phyloP scores from a whole-genome alignment of 139 green algal genomes.

The Chlorella vulgaris region DNA sequence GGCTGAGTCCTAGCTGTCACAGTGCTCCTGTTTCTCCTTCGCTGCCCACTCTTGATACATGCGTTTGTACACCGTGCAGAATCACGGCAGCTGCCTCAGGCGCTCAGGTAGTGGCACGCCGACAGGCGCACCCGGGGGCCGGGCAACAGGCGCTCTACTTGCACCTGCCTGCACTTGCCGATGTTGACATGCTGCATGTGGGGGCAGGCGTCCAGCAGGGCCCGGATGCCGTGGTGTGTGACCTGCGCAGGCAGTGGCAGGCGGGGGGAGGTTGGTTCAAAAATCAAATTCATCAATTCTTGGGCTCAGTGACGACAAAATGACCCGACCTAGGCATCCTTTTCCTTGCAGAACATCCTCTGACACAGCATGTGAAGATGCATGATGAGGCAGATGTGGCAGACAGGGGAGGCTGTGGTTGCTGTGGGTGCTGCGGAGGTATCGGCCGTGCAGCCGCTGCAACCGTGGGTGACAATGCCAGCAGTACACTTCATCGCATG shows the following conservation, averaged over 20 bases:
- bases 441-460: too few species aligned
- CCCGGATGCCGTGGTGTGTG: background rate
- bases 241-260: background rate
- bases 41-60: background rate
- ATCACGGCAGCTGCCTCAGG: background rate
- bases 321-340: too few species aligned
- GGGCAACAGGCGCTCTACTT: conserved; percentile 3
- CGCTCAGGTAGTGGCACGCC: conserved; percentile 34
- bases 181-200: background rate
- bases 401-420: background rate
- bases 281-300: too few species aligned
- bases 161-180: conserved; percentile 26
- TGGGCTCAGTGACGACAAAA: too few species aligned
- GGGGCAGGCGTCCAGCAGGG: background rate
- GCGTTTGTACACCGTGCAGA: background rate
- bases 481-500: too few species aligned
- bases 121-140: conserved; percentile 10
- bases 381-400: background rate
- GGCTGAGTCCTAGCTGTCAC: background rate
- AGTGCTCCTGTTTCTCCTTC: too few species aligned
- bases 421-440: too few species aligned
- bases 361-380: too few species aligned
- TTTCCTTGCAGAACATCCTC: too few species aligned
- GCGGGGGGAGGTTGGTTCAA: background rate
- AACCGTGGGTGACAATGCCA: too few species aligned